Evolutionary conservation across 23 red algal genomes (phyloP).

Genomic region (Gracilaria gracilis): DNA sequence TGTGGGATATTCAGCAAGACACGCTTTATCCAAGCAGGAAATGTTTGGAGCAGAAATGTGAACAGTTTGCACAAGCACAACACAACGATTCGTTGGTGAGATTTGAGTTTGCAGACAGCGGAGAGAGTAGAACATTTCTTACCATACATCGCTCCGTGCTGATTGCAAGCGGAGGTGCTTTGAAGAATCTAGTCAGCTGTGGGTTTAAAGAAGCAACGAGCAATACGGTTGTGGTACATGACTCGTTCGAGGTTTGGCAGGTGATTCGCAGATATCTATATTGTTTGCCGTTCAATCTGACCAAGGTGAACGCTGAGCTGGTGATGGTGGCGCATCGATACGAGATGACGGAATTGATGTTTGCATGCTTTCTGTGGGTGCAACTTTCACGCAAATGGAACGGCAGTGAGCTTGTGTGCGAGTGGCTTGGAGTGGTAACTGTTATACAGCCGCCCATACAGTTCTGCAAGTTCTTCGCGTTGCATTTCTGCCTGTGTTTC

Average conservation of each 20-base stretch:
- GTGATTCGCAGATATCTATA: conserved; percentile 21
- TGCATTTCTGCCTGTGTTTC: conserved; percentile 15
- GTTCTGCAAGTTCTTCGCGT: conserved; percentile 12
- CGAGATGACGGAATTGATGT: neutral
- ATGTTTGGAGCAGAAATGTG: neutral
- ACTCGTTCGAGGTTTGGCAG: conserved; percentile 20
- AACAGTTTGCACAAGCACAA: neutral
- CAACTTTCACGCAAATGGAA: conserved; percentile 13
- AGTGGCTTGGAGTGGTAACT: neutral
- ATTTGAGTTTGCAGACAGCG: neutral
- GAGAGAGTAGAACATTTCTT: no score
- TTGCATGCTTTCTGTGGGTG: neutral
- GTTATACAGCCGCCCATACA: neutral
- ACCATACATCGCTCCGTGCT: neutral
- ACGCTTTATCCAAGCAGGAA: neutral
- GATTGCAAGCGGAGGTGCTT: conserved; percentile 12
- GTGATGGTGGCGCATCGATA: conserved; percentile 16
- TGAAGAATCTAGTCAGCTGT: neutral
- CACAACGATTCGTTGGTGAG: neutral
- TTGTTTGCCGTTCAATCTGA: neutral
- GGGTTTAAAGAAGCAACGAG: neutral
- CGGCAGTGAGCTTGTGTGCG: neutral
- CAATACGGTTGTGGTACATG: neutral
- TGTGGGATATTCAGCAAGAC: neutral
- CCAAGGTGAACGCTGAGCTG: neutral